Conservation (phyloP, 169 alveolate genomes). For the Blepharisma undulans region DNA sequence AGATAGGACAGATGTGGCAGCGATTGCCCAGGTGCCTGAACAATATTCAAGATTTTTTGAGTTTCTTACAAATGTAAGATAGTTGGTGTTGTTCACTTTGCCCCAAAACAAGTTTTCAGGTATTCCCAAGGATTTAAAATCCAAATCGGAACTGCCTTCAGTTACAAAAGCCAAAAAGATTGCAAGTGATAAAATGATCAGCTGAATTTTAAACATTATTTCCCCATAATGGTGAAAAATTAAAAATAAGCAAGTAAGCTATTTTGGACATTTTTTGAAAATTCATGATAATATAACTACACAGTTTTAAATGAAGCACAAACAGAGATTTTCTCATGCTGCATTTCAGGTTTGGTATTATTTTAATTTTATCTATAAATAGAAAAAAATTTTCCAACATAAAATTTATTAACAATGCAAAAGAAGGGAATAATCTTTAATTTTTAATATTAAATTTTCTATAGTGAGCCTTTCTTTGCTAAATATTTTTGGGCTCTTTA, state of each 20-base stretch:
- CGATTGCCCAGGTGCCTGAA: slow-evolving; percentile 84
- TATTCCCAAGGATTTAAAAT: slow-evolving; percentile 43
- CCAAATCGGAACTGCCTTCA: not conserved
- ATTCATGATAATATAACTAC: too few species aligned
- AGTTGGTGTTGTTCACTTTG: slow-evolving; percentile 65
- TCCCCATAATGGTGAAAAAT: not conserved
- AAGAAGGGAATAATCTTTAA: too few species aligned
- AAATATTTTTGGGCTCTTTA: too few species aligned
- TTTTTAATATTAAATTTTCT: too few species aligned
- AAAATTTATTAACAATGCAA: too few species aligned
- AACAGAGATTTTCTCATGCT: too few species aligned
- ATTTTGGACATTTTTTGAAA: not conserved
- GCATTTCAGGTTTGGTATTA: too few species aligned
- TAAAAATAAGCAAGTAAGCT: not conserved
- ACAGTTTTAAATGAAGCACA: too few species aligned
- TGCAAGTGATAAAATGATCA: not conserved
- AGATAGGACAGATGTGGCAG: slow-evolving; percentile 63
- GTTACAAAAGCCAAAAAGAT: too few species aligned
- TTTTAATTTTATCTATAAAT: too few species aligned
- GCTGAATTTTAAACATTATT: not conserved
- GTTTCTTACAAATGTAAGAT: slow-evolving; percentile 59
- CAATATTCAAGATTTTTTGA: slow-evolving; percentile 76
- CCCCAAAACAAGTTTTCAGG: slow-evolving; percentile 66
- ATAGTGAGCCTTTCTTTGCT: too few species aligned
- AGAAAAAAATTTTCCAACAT: too few species aligned